Conservation (phyloP, 1,284 basidiomycete species). For the Testicularia cyperi region DNA sequence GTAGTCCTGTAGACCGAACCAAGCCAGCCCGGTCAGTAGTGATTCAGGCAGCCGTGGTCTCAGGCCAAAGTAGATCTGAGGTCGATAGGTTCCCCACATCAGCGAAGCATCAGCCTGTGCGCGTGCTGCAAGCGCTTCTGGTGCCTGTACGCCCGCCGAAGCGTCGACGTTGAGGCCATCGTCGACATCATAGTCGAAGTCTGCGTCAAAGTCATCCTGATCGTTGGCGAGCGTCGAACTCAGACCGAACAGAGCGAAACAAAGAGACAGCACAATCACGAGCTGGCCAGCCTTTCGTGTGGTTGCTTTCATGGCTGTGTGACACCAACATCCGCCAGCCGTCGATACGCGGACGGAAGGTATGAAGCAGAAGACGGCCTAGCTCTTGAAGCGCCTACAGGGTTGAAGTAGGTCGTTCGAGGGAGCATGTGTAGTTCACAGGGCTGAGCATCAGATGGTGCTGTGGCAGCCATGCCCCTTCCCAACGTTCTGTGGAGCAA, state of each 20-base stretch:
- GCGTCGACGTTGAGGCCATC: neutral
- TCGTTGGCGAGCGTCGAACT: neutral
- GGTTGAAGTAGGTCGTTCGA: too few relatives aligned
- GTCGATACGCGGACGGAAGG: too few relatives aligned
- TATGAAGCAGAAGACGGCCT: too few relatives aligned
- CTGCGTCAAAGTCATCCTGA: constrained; percentile 6
- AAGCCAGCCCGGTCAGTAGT: constrained; percentile 85
- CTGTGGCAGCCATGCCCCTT: too few relatives aligned
- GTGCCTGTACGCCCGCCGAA: neutral
- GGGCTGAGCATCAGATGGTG: too few relatives aligned
- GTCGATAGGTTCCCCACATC: constrained; percentile 87
- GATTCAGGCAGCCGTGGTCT: constrained; percentile 80
- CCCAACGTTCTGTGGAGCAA: too few relatives aligned
- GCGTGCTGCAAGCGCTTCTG: constrained; percentile 14
- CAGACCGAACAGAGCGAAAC: constrained; percentile 11
- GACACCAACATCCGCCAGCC: too few relatives aligned
- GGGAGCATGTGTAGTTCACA: too few relatives aligned
- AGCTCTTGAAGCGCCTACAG: too few relatives aligned
- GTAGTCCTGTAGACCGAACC: constrained; percentile 62
- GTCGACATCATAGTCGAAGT: constrained; percentile 12
- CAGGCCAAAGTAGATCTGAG: constrained; percentile 89
- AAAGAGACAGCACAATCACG: constrained; percentile 4
- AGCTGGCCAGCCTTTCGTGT: too few relatives aligned
- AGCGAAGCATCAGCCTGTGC: constrained; percentile 62
- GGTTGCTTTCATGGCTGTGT: too few relatives aligned